Base-by-base conservation (phyloP, 176 grass and related monocot species). In the Ananas comosus region DNA sequence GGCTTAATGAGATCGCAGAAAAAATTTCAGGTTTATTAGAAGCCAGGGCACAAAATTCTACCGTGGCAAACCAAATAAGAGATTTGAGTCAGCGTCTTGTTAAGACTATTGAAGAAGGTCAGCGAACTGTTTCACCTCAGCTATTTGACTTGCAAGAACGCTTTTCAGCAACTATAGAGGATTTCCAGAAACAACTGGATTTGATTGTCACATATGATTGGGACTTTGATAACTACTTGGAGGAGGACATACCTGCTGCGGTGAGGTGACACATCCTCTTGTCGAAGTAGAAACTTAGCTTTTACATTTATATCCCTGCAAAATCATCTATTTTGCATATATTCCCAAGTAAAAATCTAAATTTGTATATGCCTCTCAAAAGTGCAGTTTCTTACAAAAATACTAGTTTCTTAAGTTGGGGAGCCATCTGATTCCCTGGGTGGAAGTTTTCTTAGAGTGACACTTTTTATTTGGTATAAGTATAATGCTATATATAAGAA, bases 191-290 rank as follows among this genome's bases (percentile, higher is more conserved):
- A 63, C 92, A 96, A 70, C 73, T 96, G 66, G 88, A 96, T 70
- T 67, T 92, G 24, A 89, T 92, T 83, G 71, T 83, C 49, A 83
- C 83, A 33, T 92, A 96, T 69, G 83, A 96, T 87, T 96, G 92
- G 88, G 92, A 96, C 51, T 96, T 92, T 66, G 92, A 96, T 25
- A 79, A 96, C 81, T 92, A 96, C 78, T 79, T 92, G 76, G 92
- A 92, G 79, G 88, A 92, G 72, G 92, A 96, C 81, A 83, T 92
- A 76, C 92, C 86, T 59, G 86, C 92, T 64, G 88, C 86, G 81
- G 92, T 96, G 64, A 53, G 88, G 91, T 78, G 66, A 81, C 66
- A 73, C 77, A 75, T 13, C 64, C 16, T 88, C 69, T 63, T 66
- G 24, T 51, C 21, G 14, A 2, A 42, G 33, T 42, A 42, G 33